Evolutionary conservation across 2,329 filamentous ascomycete genomes (phyloP), one percentile per base, ranked within the genome.

Genomic region (Hypoxylon sp.): DNA sequence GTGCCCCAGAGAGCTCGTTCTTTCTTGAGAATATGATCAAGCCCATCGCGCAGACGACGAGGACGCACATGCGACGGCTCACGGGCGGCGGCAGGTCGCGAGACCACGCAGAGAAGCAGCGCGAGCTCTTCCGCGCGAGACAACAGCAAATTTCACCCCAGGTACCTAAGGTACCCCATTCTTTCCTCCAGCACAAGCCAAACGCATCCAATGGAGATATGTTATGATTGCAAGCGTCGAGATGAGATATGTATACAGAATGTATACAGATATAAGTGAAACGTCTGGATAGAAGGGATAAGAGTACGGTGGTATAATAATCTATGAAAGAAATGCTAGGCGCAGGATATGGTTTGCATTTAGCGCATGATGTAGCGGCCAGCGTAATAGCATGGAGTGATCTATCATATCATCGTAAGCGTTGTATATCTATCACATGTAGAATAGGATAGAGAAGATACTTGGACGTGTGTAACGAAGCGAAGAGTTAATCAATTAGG

Each of bases 21-120:
- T 86, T 86, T 64, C 78, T 87, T 23, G 88, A 90, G 72, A 88
- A 83, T 61, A 89, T 90, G 82, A 86, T 90, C 69, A 87, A 85
- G 66, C 86, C 88, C 0, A 79, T 87, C 5, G 82, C 85, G 32
- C 85, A 89, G 63, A 83, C 85, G 45, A 87, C 88, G 13, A 81
- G 87, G 38, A 85, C 83, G 11, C 85, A 88, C 7, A 86, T 91
- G 81, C 81, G 89, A 5, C 81, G 89, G 58, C 80, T 91, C 59
- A 91, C 90, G 2, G 88, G 89, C 9, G 86, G 87, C 45, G 86
- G 87, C 43, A 73, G 81, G 50, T 81, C 81, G 1, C 76, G 80
- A 14, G 81, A 82, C 38, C 53, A 56, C 36, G 78, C 78, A 19
- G 72, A 80, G 49, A 74, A 77, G 25, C 77, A 80, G 67, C 75